Evolutionary conservation across 2,329 filamentous ascomycete genomes (phyloP).

Genomic region (Penicillium oxalicum): DNA sequence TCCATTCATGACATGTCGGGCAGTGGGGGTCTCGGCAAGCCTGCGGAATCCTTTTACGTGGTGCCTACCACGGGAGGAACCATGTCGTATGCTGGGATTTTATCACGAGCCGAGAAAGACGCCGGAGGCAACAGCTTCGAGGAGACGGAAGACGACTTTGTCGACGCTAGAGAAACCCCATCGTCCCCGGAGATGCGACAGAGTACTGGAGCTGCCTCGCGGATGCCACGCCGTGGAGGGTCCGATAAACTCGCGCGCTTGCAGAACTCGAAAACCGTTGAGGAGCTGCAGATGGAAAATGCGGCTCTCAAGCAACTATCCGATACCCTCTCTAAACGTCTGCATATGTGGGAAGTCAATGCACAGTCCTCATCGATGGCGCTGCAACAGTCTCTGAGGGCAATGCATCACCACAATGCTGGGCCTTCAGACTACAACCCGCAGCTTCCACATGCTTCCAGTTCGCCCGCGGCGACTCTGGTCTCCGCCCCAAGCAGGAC

Average conservation of each 20-base stretch:
- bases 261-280: constrained; percentile 58
- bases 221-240: constrained; percentile 13
- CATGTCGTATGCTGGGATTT: constrained; percentile 85
- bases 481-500: constrained; percentile 19
- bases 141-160: constrained; percentile 79
- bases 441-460: constrained; percentile 27
- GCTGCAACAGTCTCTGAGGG: constrained; percentile 70
- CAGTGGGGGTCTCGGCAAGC: constrained; percentile 50
- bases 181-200: constrained; percentile 43
- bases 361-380: constrained; percentile 82
- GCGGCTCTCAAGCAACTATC: constrained; percentile 75
- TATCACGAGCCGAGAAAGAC: constrained; percentile 50
- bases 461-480: constrained; percentile 20
- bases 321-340: constrained; percentile 75
- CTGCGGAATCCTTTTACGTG: constrained; percentile 76
- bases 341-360: constrained; percentile 91
- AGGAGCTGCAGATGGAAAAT: constrained; percentile 87
- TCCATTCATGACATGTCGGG: constrained; percentile 65
- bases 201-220: constrained; percentile 38
- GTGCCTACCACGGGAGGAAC: constrained; percentile 89
- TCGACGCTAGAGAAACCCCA: constrained; percentile 71
- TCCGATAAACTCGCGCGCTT: constrained; percentile 30
- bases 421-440: constrained; percentile 26
- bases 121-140: constrained; percentile 45
- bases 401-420: constrained; percentile 39